Percentiles rank a stretch among this genome's conserved stretches.
Evolutionary conservation across 495 filamentous ascomycete genomes (phyloP).

Genomic region (Xylaria palmicola): DNA sequence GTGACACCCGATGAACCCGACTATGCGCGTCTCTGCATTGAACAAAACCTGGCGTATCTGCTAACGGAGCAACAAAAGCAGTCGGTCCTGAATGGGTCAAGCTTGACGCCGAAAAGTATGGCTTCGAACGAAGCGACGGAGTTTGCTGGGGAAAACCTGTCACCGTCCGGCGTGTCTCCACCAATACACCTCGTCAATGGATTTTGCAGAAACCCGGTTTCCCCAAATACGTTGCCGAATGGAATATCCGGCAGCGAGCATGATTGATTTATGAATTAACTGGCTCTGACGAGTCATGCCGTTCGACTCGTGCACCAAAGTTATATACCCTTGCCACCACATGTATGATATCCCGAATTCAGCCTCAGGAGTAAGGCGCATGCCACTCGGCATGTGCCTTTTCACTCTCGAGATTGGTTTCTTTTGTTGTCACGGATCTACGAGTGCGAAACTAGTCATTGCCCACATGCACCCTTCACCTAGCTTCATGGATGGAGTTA

Average conservation of each 20-base stretch:
- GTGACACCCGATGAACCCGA: slow-evolving; percentile 47
- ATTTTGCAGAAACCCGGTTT: slow-evolving; percentile 22
- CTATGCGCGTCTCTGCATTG: slow-evolving; percentile 44
- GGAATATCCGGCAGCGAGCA: slow-evolving; percentile 16
- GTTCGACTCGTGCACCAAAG: neutral
- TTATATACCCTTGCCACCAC: slow-evolving; percentile 2
- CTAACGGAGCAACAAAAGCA: slow-evolving; percentile 35
- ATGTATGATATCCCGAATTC: slow-evolving; percentile 24
- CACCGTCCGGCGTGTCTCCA: slow-evolving; percentile 23
- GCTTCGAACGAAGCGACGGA: slow-evolving; percentile 30
- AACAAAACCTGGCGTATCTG: slow-evolving; percentile 45
- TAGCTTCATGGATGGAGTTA: slow-evolving; percentile 33
- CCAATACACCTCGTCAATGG: slow-evolving; percentile 24
- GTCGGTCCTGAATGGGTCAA: slow-evolving; percentile 24
- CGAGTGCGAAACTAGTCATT: slow-evolving; percentile 22
- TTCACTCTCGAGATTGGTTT: slow-evolving; percentile 16
- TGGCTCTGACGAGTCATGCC: neutral
- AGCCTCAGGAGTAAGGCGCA: slow-evolving; percentile 14
- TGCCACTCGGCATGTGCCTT: slow-evolving; percentile 16
- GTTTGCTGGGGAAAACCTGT: slow-evolving; percentile 22
- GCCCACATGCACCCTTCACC: slow-evolving; percentile 26
- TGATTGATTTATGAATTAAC: neutral
- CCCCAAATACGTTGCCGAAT: slow-evolving; percentile 22
- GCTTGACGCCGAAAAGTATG: slow-evolving; percentile 32
- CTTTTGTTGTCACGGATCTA: slow-evolving; percentile 28